These are phyloP conservation scores for Neoboletus brunneissimus DNA, from an alignment of 768 basidiomycete species.

Conservation along the genomic window DNA sequence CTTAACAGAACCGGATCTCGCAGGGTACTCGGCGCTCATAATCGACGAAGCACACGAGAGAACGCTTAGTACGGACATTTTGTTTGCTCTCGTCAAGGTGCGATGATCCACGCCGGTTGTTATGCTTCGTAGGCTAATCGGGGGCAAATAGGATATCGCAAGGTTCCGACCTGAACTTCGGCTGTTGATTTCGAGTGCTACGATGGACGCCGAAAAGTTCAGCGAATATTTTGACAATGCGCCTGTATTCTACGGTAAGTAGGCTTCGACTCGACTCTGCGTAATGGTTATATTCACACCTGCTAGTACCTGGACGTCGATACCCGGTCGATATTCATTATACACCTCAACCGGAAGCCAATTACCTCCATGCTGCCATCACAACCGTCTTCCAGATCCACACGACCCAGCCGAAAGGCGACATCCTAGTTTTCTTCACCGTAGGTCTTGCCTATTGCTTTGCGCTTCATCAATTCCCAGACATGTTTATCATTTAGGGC, in stretches of 20 bases:
- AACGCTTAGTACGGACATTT: conserved; percentile 96
- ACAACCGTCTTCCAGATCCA: conserved; percentile 99
- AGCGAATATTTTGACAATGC: conserved; percentile 96
- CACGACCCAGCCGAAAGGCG: conserved; percentile 96
- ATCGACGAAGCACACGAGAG: conserved; percentile 99
- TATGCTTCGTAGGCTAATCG: conserved; percentile 25
- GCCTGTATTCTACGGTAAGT: conserved; percentile 87
- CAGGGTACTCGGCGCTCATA: conserved; percentile 90
- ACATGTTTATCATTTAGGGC: conserved; percentile 44
- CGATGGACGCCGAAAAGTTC: conserved; percentile 97
- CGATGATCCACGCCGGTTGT: conserved; percentile 32
- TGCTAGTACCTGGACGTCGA: conserved; percentile 87
- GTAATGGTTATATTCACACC: conserved; percentile 4
- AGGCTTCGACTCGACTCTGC: neutral
- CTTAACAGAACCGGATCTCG: conserved; percentile 94
- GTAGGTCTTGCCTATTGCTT: conserved; percentile 40
- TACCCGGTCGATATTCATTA: conserved; percentile 99
- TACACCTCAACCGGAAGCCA: conserved; percentile 98
- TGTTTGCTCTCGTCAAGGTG: conserved; percentile 98
- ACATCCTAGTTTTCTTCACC: conserved; percentile 96
- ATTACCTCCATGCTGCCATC: conserved; percentile 97
- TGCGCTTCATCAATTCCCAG: neutral
- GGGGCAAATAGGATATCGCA: conserved; percentile 75
- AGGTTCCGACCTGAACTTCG: conserved; percentile 93
- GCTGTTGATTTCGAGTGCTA: conserved; percentile 92